Conservation (phyloP, 805 yeast genomes). For the Monosporozyma servazzii region DNA sequence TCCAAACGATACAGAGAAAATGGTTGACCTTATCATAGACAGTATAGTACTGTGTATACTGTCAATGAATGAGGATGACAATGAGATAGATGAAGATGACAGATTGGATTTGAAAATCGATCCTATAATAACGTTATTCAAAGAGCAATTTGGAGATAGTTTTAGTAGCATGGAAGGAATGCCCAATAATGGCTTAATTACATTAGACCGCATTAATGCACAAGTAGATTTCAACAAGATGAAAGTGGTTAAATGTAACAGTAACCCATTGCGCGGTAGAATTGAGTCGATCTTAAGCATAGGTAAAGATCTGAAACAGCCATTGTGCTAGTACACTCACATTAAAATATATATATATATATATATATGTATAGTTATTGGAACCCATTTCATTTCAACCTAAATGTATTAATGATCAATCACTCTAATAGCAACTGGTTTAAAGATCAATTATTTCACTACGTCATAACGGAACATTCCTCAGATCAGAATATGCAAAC, state of each 20-base stretch:
- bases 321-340: not conserved
- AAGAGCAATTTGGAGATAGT: constrained; percentile 73
- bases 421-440: not conserved
- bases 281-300: constrained; percentile 65
- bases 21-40: not conserved
- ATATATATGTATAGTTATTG: not conserved
- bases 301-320: constrained; percentile 37
- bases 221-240: constrained; percentile 49
- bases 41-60: not conserved
- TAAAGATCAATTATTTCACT: not conserved
- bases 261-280: constrained; percentile 65
- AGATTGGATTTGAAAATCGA: not conserved
- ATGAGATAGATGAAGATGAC: not conserved
- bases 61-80: not conserved
- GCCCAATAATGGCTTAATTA: constrained; percentile 31
- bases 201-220: constrained; percentile 66
- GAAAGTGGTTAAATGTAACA: constrained; percentile 52
- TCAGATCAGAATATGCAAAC: not conserved
- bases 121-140: constrained; percentile 36
- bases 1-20: not conserved
- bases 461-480: not conserved
- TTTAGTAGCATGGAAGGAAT: not conserved
- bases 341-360: too few relatives aligned
- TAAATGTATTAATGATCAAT: too few relatives aligned
- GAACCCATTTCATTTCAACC: not conserved